Percentiles rank a stretch among this genome's conserved stretches.
These are phyloP conservation scores for Lipomyces mesembrius DNA, from an alignment of 805 yeast species.

Conservation along the genomic window DNA sequence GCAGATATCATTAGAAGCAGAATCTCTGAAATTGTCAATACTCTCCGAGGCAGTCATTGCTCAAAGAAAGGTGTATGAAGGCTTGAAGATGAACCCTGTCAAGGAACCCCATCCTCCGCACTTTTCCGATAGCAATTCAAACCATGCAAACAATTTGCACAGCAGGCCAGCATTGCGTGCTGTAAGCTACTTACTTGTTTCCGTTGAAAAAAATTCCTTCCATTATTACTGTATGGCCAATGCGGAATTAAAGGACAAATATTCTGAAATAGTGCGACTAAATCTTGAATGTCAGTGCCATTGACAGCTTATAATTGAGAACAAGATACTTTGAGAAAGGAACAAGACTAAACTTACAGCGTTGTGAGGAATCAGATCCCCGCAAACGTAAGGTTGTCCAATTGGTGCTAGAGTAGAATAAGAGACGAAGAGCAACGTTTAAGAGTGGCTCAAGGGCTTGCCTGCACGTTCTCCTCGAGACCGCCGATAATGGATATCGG, in stretches of 20 bases:
- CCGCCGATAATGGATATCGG: too few species aligned
- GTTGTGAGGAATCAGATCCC: not conserved
- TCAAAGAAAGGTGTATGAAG: not conserved
- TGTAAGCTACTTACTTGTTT: conserved; percentile 53
- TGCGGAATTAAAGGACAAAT: not conserved
- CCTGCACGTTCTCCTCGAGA: too few species aligned
- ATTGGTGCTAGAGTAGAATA: not conserved
- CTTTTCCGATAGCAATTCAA: not conserved
- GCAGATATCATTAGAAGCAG: not conserved
- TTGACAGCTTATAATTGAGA: not conserved
- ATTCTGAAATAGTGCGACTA: not conserved
- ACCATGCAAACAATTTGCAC: not conserved
- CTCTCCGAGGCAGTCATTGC: not conserved
- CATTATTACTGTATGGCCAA: conserved; percentile 52
- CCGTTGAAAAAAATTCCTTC: conserved; percentile 93
- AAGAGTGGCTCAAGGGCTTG: too few species aligned
- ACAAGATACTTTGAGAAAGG: not conserved
- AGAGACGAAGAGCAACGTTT: too few species aligned
- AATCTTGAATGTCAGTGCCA: not conserved
- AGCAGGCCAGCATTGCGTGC: not conserved
- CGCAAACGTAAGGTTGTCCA: not conserved
- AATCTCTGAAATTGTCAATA: not conserved
- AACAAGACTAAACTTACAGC: not conserved
- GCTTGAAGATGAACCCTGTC: not conserved
- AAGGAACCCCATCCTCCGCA: not conserved